Evolutionary conservation across 208 protist species (phyloP).

Genomic region (Endotrypanum monterogeii): DNA sequence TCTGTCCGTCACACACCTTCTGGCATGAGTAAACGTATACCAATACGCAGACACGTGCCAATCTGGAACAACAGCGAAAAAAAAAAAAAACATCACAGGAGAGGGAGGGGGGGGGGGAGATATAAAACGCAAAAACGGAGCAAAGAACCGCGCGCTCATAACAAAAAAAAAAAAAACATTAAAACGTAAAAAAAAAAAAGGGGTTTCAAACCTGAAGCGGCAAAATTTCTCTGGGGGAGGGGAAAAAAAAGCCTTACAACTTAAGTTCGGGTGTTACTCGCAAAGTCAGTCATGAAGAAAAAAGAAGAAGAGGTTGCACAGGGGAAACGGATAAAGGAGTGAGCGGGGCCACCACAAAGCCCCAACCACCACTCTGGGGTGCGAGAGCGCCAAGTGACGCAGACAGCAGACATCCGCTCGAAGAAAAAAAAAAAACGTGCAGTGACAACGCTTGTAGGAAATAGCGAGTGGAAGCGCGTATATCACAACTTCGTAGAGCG

Average conservation of each 20-base stretch:
- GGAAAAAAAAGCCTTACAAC: conserved; percentile 4
- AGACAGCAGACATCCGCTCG: not conserved
- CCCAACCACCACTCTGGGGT: not conserved
- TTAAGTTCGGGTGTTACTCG: conserved; percentile 10
- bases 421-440: not conserved
- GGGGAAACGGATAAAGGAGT: not conserved
- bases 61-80: not conserved
- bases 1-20: not conserved
- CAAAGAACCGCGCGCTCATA: not conserved
- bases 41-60: not conserved
- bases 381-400: not conserved
- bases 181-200: not conserved
- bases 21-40: not conserved
- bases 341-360: not conserved
- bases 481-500: conserved; percentile 45
- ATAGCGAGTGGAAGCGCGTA: too few species aligned
- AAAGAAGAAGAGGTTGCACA: not conserved
- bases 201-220: not conserved
- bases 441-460: too few species aligned
- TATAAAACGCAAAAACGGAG: too few species aligned
- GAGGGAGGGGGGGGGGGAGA: not conserved
- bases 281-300: not conserved
- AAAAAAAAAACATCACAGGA: not conserved
- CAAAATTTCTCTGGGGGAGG: too few species aligned
- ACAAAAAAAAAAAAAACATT: not conserved